These are phyloP conservation scores for Poa pratensis DNA, from an alignment of 176 grass and related monocot genomes.

Conservation along the genomic window DNA sequence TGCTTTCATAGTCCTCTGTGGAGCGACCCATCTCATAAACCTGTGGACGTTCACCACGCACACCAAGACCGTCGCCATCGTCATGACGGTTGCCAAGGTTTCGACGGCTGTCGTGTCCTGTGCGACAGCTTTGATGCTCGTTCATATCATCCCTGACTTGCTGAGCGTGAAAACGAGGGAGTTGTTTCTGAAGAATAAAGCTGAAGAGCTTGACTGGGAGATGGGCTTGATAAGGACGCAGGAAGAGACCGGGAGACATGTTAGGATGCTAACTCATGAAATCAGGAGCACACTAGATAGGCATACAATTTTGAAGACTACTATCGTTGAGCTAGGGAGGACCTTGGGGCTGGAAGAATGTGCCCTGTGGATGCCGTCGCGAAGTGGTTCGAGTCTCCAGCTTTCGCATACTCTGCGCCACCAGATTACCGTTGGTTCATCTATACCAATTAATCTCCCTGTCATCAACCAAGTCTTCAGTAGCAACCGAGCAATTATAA, in stretches of 20 bases:
- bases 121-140: conserved; percentile 78
- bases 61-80: conserved; percentile 48
- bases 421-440: conserved; percentile 58
- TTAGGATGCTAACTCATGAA: conserved; percentile 79
- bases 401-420: conserved; percentile 77
- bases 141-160: conserved; percentile 77
- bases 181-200: conserved; percentile 71
- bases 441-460: conserved; percentile 70
- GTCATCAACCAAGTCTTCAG: conserved; percentile 75
- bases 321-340: conserved; percentile 71
- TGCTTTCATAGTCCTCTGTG: conserved; percentile 84
- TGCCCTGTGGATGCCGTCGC: conserved; percentile 78
- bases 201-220: conserved; percentile 72
- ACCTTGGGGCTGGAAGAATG: conserved; percentile 69
- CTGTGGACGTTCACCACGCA: conserved; percentile 68
- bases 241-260: conserved; percentile 68
- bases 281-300: conserved; percentile 83
- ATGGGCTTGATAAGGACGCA: conserved; percentile 77
- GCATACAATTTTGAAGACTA: conserved; percentile 75
- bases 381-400: conserved; percentile 61
- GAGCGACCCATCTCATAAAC: conserved; percentile 75
- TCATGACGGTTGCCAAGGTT: conserved; percentile 66
- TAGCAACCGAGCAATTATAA: conserved; percentile 72
- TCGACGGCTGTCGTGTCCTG: conserved; percentile 73
- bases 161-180: conserved; percentile 76